Evolutionary conservation across 345 rosid genomes (phyloP), one percentile per base, ranked within the genome.

Genomic region (Bretschneidera sinensis): DNA sequence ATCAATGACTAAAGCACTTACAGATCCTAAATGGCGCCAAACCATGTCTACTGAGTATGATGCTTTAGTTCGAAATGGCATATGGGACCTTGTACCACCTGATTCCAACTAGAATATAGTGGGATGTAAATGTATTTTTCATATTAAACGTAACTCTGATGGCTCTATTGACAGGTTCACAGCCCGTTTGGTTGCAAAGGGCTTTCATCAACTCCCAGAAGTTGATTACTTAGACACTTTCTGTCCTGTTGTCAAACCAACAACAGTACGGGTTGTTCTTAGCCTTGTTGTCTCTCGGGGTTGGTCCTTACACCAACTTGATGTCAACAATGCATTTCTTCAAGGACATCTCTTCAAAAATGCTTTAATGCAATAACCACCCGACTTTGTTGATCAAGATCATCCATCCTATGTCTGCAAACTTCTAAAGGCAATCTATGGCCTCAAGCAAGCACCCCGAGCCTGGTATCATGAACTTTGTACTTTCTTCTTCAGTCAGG

Each of bases 351-450:
- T 55, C 18, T 17, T 33, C 17, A 24, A 24, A 24, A 7, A 24
- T 11, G 45, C 22, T 4, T 55, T 11, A 2, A 55, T 55, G 59
- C 39, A 28, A 6, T 7, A 55, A 55, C 59, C 59, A 1, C 59
- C 35, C 8, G 61, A 17, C 4, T 57, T 31, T 57, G 61, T 57
- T 31, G 61, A 31, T 33, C 35, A 33, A 57, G 23, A 57, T 57
- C 61, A 43, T 4, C 49, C 48, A 28, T 15, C 35, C 15, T 21
- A 31, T n/a, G 61, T 57, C 19, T 57, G 61, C 15, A 17, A 33
- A 21, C 61, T 57, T 19, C 47, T 16, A n/a, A 57, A 57, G 23
- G 48, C 23, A 17, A 17, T 57, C 15, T 57, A 57, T 33, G 61
- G 49, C 17, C 48, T 57, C 48, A 57, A 33, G 24, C 61, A 57